A percentile compares a stretch with the other conserved stretches of the same genome.
These are phyloP conservation scores for Aristolochia californica DNA, from an alignment of 164 flowering plant species.

Conservation along the genomic window DNA sequence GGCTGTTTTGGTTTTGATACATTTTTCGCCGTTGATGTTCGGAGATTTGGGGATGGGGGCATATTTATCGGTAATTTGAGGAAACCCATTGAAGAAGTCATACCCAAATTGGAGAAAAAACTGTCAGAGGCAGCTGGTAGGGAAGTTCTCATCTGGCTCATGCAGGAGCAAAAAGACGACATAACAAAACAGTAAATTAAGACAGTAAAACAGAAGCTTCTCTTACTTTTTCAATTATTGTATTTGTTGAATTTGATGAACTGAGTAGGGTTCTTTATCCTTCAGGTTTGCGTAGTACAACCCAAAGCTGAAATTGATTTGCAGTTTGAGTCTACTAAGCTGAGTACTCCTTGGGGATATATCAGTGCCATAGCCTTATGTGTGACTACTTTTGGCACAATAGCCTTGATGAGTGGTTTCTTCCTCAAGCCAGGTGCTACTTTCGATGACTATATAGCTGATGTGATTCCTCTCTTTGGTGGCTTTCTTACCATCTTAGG, in stretches of 20 bases:
- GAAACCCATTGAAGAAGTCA: slow-evolving; percentile 75
- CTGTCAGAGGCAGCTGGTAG: slow-evolving; percentile 76
- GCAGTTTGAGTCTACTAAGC: slow-evolving; percentile 68
- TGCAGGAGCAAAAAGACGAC: slow-evolving; percentile 78
- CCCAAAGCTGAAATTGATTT: slow-evolving; percentile 91
- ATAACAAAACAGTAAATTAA: slow-evolving; percentile 67
- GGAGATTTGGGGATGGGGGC: slow-evolving; percentile 96
- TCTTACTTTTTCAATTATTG: too few species aligned
- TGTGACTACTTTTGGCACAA: slow-evolving; percentile 81
- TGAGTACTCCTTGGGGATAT: slow-evolving; percentile 91
- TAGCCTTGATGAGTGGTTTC: slow-evolving; percentile 86
- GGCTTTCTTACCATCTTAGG: slow-evolving; percentile 82
- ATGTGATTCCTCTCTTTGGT: slow-evolving; percentile 86
- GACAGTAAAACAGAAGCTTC: too few species aligned
- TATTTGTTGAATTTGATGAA: background rate
- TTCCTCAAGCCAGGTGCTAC: slow-evolving; percentile 88
- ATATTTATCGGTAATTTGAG: slow-evolving; percentile 89
- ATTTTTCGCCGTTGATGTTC: slow-evolving; percentile 81
- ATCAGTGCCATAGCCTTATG: slow-evolving; percentile 58
- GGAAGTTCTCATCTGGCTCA: slow-evolving; percentile 84
- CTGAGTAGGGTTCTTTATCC: background rate
- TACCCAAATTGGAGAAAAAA: slow-evolving; percentile 79
- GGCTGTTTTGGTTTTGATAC: slow-evolving; percentile 86
- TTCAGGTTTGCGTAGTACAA: slow-evolving; percentile 89
- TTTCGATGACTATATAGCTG: slow-evolving; percentile 70